Percentiles rank a stretch among this genome's conserved stretches.
Conservation (phyloP, 129 eudicot genomes). For the Cynara cardunculus region DNA sequence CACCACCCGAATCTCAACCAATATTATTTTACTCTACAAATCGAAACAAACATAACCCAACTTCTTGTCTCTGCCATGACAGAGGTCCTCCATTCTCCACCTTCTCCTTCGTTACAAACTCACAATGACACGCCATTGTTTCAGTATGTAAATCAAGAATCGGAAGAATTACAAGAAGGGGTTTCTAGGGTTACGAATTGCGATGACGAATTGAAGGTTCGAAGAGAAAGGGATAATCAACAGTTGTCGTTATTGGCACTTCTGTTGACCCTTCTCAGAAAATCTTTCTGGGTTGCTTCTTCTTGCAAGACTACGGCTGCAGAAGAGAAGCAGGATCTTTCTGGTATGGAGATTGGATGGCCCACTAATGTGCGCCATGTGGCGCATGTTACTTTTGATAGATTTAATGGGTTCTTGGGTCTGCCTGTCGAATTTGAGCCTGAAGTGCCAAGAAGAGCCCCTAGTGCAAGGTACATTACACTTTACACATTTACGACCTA, state of each 20-base stretch:
- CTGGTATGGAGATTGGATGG: constrained; percentile 68
- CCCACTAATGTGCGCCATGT: constrained; percentile 77
- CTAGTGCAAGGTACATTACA: constrained; percentile 64
- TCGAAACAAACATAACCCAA: neutral
- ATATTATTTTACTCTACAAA: constrained; percentile 1
- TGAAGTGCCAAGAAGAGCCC: constrained; percentile 74
- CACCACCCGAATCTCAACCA: constrained; percentile 2
- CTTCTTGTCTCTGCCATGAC: constrained; percentile 39
- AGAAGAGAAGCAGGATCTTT: constrained; percentile 5
- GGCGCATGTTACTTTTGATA: constrained; percentile 74
- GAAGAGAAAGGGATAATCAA: constrained; percentile 26
- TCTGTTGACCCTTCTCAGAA: constrained; percentile 51
- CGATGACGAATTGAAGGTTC: neutral
- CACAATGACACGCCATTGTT: neutral
- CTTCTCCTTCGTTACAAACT: constrained; percentile 17
- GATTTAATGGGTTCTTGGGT: constrained; percentile 79
- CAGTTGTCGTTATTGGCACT: constrained; percentile 65
- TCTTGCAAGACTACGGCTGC: constrained; percentile 14
- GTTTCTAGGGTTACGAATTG: constrained; percentile 4
- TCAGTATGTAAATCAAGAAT: constrained; percentile 26
- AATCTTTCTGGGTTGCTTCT: constrained; percentile 58
- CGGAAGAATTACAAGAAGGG: constrained; percentile 19
- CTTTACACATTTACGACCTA: no score
- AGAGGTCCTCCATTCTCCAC: constrained; percentile 47
- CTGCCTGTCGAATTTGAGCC: constrained; percentile 84